Conservation (phyloP, 2,329 filamentous ascomycete genomes). For the Pseudocercospora ulei region DNA sequence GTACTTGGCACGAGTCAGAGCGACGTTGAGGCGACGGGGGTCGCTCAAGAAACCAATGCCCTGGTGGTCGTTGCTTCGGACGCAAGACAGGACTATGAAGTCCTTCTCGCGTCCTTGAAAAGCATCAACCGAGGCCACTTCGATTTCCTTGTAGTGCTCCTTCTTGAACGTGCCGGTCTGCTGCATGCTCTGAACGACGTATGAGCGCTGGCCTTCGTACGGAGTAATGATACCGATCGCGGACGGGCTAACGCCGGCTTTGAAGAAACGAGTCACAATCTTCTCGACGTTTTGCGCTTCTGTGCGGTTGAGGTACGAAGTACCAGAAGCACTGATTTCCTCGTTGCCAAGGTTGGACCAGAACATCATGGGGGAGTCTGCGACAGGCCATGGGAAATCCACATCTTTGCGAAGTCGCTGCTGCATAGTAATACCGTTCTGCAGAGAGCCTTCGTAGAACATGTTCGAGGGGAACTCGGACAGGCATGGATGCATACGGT, state of each 20-base stretch:
- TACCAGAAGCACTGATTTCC: constrained; percentile 95
- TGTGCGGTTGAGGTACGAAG: constrained; percentile 94
- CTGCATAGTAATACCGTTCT: constrained; percentile 88
- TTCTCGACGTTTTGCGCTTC: constrained; percentile 97
- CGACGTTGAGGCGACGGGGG: constrained; percentile 91
- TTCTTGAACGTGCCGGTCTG: constrained; percentile 96
- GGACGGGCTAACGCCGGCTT: constrained; percentile 84
- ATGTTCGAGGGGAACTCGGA: constrained; percentile 98
- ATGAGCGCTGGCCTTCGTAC: constrained; percentile 96
- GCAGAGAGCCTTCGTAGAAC: constrained; percentile 96
- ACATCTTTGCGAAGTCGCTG: constrained; percentile 84
- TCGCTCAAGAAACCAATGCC: constrained; percentile 98
- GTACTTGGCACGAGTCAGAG: constrained; percentile 91
- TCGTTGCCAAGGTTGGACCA: constrained; percentile 98
- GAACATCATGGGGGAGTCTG: constrained; percentile 98
- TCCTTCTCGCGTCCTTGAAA: constrained; percentile 99
- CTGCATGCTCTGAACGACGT: constrained; percentile 99
- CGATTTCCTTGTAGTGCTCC: constrained; percentile 95
- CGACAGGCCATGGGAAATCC: constrained; percentile 95
- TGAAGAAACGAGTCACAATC: constrained; percentile 96
- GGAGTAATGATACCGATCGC: constrained; percentile 98
- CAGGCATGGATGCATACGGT: constrained; percentile 96
- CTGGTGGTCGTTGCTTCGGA: constrained; percentile 97
- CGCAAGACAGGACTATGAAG: constrained; percentile 94
- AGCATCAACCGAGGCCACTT: constrained; percentile 94